Evolutionary conservation across 345 rosid genomes (phyloP), one percentile per base, ranked within the genome.

Genomic region (Orychophragmus violaceus): DNA sequence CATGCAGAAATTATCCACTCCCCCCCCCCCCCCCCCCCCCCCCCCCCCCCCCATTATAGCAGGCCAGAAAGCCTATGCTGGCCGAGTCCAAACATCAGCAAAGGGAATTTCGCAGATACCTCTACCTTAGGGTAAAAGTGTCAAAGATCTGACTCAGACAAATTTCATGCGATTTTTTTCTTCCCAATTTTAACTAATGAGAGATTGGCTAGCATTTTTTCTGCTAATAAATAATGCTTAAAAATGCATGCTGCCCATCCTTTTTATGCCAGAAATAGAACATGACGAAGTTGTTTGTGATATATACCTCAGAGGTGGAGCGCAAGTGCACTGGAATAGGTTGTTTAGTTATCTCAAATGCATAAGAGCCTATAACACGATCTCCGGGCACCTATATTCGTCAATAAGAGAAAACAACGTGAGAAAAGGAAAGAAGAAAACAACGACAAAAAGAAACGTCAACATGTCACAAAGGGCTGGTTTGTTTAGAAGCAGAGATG

Each of bases 301-400:
- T 33, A 50, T 19, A 64, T 78, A 89, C 98, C 95, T 92, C 96
- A 36, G 83, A 64, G 35, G 93, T 87, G 59, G 96, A 75, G 66
- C 77, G 87, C 59, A 92, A 74, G 73, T 69, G 79, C 58, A 87
- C 91, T 41, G 85, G 80, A 69, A 78, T 58, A 37, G 74, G 75
- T 56, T 86, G 93, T 69, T 80, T 85, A 57, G 84, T 70, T 78
- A 85, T 85, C 80, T 92, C 95, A 73, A 92, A 85, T 64, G 86
- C 81, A 74, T 84, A 92, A 18, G 84, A 82, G 21, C 98, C 96
- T 53, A 92, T 61, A 45, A 82, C 82, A 60, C 90, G 91, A 76
- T 92, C 95, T 35, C 96, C 96, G 18, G 88, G 95, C 21, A 89
- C 96, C 98, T 92, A 69, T 12, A 50, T 61, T 46, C 37, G 27